These are phyloP conservation scores for Boletus edulis DNA, from an alignment of 768 basidiomycete species.

Conservation along the genomic window DNA sequence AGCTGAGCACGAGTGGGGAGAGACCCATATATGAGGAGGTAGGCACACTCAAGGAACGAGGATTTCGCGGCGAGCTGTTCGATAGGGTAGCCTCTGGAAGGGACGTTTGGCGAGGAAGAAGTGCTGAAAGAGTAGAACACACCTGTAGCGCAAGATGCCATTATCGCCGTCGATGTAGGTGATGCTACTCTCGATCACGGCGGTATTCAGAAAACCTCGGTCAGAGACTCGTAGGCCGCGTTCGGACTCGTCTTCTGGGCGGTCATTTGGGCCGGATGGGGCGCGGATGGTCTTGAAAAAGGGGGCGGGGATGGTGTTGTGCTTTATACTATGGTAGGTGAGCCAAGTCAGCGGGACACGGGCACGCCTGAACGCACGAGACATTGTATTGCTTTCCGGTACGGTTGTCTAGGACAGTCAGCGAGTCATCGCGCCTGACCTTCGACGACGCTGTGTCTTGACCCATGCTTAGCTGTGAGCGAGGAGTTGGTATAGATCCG, in stretches of 20 bases:
- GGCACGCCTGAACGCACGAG: slow-evolving; percentile 48
- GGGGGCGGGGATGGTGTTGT: slow-evolving; percentile 79
- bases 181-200: slow-evolving; percentile 75
- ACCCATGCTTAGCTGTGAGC: slow-evolving; percentile 20
- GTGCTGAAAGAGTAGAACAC: neutral
- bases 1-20: slow-evolving; percentile 66
- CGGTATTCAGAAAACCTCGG: slow-evolving; percentile 81
- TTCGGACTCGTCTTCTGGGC: slow-evolving; percentile 79
- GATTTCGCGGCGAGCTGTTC: slow-evolving; percentile 84
- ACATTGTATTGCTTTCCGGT: slow-evolving; percentile 76
- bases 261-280: slow-evolving; percentile 52
- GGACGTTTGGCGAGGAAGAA: neutral
- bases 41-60: slow-evolving; percentile 77
- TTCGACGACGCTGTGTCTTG: slow-evolving; percentile 21
- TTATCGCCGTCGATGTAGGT: slow-evolving; percentile 91
- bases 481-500: neutral
- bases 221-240: slow-evolving; percentile 78
- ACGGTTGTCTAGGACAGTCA: slow-evolving; percentile 80
- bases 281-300: slow-evolving; percentile 79
- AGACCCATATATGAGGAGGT: slow-evolving; percentile 85
- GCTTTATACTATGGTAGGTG: slow-evolving; percentile 53
- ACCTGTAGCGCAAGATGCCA: slow-evolving; percentile 82
- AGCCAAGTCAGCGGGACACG: neutral
- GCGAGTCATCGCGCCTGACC: slow-evolving; percentile 26
- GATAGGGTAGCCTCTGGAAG: slow-evolving; percentile 81